Conservation (phyloP, 148 eudicot species). For the Nepenthes mirabilis region DNA sequence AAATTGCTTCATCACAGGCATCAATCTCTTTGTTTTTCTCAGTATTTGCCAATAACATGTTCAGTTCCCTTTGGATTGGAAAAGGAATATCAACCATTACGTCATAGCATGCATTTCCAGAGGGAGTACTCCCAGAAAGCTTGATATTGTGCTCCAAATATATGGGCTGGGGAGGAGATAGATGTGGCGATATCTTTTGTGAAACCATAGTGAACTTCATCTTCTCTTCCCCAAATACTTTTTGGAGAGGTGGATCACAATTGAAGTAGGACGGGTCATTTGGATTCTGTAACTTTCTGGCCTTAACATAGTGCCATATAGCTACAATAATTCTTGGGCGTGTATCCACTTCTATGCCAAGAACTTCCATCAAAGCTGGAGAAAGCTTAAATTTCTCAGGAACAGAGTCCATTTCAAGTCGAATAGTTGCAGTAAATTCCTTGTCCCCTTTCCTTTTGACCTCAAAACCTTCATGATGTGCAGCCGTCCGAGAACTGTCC, state of each 20-base stretch:
- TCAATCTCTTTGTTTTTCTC: slow-evolving; percentile 88
- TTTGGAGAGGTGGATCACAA: slow-evolving; percentile 83
- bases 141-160: slow-evolving; percentile 79
- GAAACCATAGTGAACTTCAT: slow-evolving; percentile 74
- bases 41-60: slow-evolving; percentile 61
- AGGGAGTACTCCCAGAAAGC: slow-evolving; percentile 72
- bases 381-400: slow-evolving; percentile 93
- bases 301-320: slow-evolving; percentile 94
- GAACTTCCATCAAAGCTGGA: slow-evolving; percentile 65
- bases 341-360: slow-evolving; percentile 90
- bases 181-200: slow-evolving; percentile 65
- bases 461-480: slow-evolving; percentile 91
- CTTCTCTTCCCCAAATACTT: slow-evolving; percentile 75
- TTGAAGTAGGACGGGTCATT: slow-evolving; percentile 72
- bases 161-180: slow-evolving; percentile 78
- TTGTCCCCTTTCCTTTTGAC: slow-evolving; percentile 84
- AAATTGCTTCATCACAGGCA: slow-evolving; percentile 76
- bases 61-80: slow-evolving; percentile 80
- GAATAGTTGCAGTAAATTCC: slow-evolving; percentile 58
- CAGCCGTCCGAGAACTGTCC: slow-evolving; percentile 78
- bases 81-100: slow-evolving; percentile 83
- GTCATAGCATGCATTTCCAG: slow-evolving; percentile 82
- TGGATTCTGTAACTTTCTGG: slow-evolving; percentile 70
- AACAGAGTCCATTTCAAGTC: slow-evolving; percentile 67
- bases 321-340: slow-evolving; percentile 83